These are phyloP conservation scores for Myriangium duriaei DNA, from an alignment of 2,329 filamentous ascomycete genomes.

Conservation along the genomic window DNA sequence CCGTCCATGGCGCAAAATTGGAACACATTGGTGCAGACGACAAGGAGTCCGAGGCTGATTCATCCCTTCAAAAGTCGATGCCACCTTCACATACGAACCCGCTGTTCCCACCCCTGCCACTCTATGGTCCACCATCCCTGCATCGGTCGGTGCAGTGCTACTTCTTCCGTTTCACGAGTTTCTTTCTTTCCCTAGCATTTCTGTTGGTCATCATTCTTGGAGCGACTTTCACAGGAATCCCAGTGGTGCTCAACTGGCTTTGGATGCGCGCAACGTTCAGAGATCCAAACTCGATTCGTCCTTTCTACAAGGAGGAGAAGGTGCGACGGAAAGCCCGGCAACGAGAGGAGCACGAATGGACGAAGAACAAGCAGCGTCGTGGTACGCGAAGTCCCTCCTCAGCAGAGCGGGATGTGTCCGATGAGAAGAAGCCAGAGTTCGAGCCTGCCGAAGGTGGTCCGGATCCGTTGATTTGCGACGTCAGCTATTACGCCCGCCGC, in stretches of 20 bases:
- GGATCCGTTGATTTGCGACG: conserved; percentile 66
- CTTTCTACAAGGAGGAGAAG: conserved; percentile 62
- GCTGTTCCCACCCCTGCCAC: conserved; percentile 70
- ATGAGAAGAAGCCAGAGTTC: conserved; percentile 42
- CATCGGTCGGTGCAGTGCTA: conserved; percentile 53
- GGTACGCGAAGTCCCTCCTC: conserved; percentile 34
- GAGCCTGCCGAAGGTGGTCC: conserved; percentile 66
- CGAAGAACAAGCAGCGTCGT: conserved; percentile 23
- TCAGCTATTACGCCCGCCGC: conserved; percentile 73
- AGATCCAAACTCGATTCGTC: conserved; percentile 48
- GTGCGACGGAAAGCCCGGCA: conserved; percentile 44
- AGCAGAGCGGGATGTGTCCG: conserved; percentile 26
- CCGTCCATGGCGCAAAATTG: conserved; percentile 25
- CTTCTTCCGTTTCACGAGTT: conserved; percentile 54
- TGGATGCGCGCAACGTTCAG: conserved; percentile 45
- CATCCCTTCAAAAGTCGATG: conserved; percentile 30
- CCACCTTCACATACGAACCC: conserved; percentile 62
- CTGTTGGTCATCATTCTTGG: conserved; percentile 64
- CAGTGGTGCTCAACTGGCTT: conserved; percentile 35
- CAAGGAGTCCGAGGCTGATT: conserved; percentile 31
- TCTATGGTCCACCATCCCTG: conserved; percentile 63
- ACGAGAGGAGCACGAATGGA: conserved; percentile 52
- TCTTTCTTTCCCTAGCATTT: conserved; percentile 66
- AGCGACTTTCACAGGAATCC: conserved; percentile 55
- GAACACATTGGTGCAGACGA: conserved; percentile 24